These are phyloP conservation scores for Fusarium bactridioides DNA, from an alignment of 2,329 filamentous ascomycete species.

Conservation along the genomic window DNA sequence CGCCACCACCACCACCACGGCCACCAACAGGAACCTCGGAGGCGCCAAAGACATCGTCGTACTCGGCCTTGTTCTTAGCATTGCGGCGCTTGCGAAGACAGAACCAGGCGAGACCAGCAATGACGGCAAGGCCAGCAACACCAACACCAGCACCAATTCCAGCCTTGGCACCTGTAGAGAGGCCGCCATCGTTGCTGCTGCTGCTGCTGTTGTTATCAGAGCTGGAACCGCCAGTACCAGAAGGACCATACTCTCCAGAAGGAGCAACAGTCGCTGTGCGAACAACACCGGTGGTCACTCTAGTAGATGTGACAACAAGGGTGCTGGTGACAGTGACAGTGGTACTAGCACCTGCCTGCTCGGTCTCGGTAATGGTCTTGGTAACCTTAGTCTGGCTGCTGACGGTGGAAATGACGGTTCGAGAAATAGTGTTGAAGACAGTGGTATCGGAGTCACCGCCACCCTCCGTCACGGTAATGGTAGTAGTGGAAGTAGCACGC, in stretches of 20 bases:
- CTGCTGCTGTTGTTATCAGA: slow-evolving; percentile 20
- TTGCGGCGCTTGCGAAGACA: slow-evolving; percentile 45
- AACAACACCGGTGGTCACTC: slow-evolving; percentile 44
- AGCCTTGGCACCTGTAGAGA: slow-evolving; percentile 54
- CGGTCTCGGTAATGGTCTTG: slow-evolving; percentile 45
- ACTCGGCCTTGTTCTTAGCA: slow-evolving; percentile 44
- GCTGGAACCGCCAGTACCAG: slow-evolving; percentile 17
- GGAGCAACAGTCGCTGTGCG: slow-evolving; percentile 41
- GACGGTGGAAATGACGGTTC: slow-evolving; percentile 45
- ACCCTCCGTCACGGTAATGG: slow-evolving; percentile 45
- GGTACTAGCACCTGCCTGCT: slow-evolving; percentile 47
- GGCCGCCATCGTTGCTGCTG: slow-evolving; percentile 38
- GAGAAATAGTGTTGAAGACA: slow-evolving; percentile 42
- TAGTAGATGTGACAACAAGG: slow-evolving; percentile 46
- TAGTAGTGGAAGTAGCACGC: slow-evolving; percentile 46
- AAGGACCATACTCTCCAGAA: slow-evolving; percentile 37
- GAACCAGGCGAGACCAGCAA: slow-evolving; percentile 44
- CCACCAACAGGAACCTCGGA: slow-evolving; percentile 55
- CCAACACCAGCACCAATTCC: slow-evolving; percentile 54
- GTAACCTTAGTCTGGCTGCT: slow-evolving; percentile 42
- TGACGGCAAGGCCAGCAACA: slow-evolving; percentile 47
- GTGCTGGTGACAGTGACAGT: slow-evolving; percentile 51
- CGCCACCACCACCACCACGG: slow-evolving; percentile 25
- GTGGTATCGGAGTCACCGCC: slow-evolving; percentile 34
- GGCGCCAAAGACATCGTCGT: slow-evolving; percentile 52